A percentile compares a stretch with the other conserved stretches of the same genome.
These are phyloP conservation scores for Hericium rajendrae DNA, from an alignment of 768 basidiomycete species.

Conservation along the genomic window DNA sequence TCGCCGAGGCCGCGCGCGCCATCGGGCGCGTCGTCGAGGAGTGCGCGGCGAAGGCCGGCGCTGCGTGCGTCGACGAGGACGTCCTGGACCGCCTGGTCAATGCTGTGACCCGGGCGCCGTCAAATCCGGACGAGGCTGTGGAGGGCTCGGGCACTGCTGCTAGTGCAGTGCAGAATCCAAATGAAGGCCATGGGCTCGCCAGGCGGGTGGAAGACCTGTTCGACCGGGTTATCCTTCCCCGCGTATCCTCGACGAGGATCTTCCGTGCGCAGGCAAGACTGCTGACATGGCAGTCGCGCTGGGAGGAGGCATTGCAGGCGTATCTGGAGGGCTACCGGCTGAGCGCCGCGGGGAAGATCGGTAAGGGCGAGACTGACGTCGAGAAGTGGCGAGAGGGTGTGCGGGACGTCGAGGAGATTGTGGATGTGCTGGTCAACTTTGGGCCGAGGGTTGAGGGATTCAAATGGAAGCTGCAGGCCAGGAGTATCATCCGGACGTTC, in stretches of 20 bases:
- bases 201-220: constrained; percentile 66
- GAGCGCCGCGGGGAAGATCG: constrained; percentile 47
- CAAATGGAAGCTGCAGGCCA: constrained; percentile 81
- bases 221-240: constrained; percentile 70
- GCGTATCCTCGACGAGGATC: constrained; percentile 67
- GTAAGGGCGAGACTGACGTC: constrained; percentile 59
- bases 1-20: constrained; percentile 80
- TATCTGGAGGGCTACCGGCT: constrained; percentile 80
- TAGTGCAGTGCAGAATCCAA: constrained; percentile 32
- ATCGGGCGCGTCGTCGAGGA: constrained; percentile 74
- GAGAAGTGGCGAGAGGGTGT: constrained; percentile 69
- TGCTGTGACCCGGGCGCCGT: constrained; percentile 59
- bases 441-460: constrained; percentile 53
- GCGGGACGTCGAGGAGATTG: constrained; percentile 71
- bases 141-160: constrained; percentile 15
- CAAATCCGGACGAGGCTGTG: constrained; percentile 28
- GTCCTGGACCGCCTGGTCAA: constrained; percentile 85
- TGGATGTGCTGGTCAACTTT: constrained; percentile 75
- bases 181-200: constrained; percentile 58
- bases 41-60: constrained; percentile 40
- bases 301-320: constrained; percentile 73
- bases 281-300: constrained; percentile 59
- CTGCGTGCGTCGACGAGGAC: constrained; percentile 67
- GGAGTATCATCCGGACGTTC: constrained; percentile 83
- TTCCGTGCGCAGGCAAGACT: constrained; percentile 82